These are phyloP conservation scores for Sclerotiophoma versabilis DNA, from an alignment of 2,329 filamentous ascomycete genomes.

Conservation along the genomic window DNA sequence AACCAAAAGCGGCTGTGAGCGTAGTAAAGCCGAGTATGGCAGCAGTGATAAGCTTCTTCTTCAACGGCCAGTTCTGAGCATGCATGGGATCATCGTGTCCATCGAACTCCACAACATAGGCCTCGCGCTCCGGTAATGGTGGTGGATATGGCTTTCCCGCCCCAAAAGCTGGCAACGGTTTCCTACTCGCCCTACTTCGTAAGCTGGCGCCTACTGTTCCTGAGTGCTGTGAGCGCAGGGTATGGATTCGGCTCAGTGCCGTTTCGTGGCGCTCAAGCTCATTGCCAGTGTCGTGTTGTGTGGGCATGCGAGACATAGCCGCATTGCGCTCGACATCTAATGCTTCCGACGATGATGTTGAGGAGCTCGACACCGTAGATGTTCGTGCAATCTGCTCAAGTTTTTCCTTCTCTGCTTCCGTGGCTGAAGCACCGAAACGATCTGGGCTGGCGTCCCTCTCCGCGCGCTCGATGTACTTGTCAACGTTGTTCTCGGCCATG, in stretches of 20 bases:
- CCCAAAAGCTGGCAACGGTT: conserved; percentile 72
- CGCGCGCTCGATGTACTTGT: conserved; percentile 57
- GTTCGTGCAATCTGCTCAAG: conserved; percentile 63
- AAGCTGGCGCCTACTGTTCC: conserved; percentile 69
- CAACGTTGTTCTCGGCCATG: conserved; percentile 62
- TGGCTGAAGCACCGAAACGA: conserved; percentile 48
- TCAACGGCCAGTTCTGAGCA: conserved; percentile 84
- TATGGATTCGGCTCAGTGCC: conserved; percentile 74
- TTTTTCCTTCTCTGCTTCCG: conserved; percentile 41
- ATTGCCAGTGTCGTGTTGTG: conserved; percentile 61
- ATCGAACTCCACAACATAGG: conserved; percentile 73
- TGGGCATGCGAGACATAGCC: conserved; percentile 67
- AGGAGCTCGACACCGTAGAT: conserved; percentile 59
- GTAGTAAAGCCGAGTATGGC: conserved; percentile 77
- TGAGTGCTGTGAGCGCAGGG: conserved; percentile 73
- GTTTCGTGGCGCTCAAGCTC: conserved; percentile 72
- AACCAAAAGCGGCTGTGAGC: conserved; percentile 70
- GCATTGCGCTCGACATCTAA: conserved; percentile 50
- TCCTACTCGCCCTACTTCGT: conserved; percentile 59
- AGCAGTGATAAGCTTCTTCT: conserved; percentile 76
- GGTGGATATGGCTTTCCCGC: conserved; percentile 78
- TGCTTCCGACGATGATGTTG: conserved; percentile 55
- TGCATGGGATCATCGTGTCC: conserved; percentile 83
- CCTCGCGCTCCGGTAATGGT: conserved; percentile 70
- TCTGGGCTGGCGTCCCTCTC: conserved; percentile 63